Evolutionary conservation across 352 stramenopile species (phyloP), one percentile per base, ranked within the genome.

Genomic region (Albugo candida): DNA sequence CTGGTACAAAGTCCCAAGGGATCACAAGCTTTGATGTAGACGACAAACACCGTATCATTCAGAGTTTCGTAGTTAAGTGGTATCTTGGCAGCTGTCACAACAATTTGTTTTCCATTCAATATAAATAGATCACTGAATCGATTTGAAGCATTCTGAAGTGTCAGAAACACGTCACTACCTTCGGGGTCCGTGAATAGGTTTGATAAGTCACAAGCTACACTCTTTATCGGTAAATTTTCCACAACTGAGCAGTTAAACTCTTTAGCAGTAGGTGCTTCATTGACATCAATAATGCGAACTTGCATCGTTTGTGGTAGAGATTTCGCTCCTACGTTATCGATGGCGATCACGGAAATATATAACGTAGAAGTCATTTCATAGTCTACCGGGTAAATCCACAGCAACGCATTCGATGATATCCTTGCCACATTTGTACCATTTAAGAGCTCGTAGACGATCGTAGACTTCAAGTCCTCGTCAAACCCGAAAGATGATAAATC

Each of bases 401-500:
- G 20, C 38, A 24, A 24, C 17, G 38, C 8, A 24, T 19, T 43
- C 8, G 20, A 19, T 19, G 8, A 24, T 19, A 43, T 43, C 20
- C 17, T 24, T 19, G 38, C 38, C 20, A 24, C 17, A 43, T 43
- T 12, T 13, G 51, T 58, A 0, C 51, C 18, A 17, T 58, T 62
- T 2, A 60, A 18, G 10, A 65, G 47, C 19, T 54, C 20, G 49
- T 72, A 81, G 1, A 38, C 53, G 4, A 81, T 37, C 2, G 57
- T n/a, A 8, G 58, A 51, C 4, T 42, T 53, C 14, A 53, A 54
- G 36, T 81, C 68, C 47, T 81, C 68, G 17, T 81, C 68, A 13
- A 59, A 61, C 16, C 60, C 64, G 40, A 65, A 64, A 16, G 54
- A 12, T 14, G 52, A 54, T 6, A 78, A 39, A 41, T 65, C 49